These are phyloP conservation scores for Kodamaea anthophila DNA, from an alignment of 1,139 yeast species.

Conservation along the genomic window DNA sequence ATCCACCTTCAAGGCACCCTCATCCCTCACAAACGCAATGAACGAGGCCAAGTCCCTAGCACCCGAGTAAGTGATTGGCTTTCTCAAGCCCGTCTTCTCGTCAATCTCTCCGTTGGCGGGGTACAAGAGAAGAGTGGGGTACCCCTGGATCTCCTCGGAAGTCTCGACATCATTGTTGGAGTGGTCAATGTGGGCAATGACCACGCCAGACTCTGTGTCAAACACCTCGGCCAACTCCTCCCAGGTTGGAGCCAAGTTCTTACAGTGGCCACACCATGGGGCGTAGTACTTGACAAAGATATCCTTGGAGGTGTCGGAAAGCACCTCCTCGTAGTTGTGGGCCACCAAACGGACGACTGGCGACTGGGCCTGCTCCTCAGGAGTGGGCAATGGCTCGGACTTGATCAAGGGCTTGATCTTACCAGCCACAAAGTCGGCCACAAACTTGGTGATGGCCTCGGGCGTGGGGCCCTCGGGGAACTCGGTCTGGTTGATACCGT, in stretches of 20 bases:
- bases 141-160: constrained; percentile 63
- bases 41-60: constrained; percentile 72
- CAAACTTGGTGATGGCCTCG: constrained; percentile 49
- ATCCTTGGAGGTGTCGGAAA: constrained; percentile 69
- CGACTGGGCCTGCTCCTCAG: constrained; percentile 59
- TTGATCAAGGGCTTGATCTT: constrained; percentile 67
- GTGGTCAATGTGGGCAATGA: constrained; percentile 86
- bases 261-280: constrained; percentile 99
- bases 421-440: constrained; percentile 59
- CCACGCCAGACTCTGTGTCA: constrained; percentile 42
- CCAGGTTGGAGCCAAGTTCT: constrained; percentile 86
- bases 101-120: constrained; percentile 82
- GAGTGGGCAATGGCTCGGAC: constrained; percentile 77
- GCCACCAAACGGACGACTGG: constrained; percentile 80
- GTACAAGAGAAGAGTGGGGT: constrained; percentile 88
- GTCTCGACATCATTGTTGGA: constrained; percentile 83
- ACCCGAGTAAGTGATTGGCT: constrained; percentile 66
- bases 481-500: constrained; percentile 50
- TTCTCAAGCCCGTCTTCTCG: constrained; percentile 44
- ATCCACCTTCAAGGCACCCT: constrained; percentile 57
- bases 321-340: constrained; percentile 67
- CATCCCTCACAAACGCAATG: constrained; percentile 60
- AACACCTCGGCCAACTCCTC: constrained; percentile 77
- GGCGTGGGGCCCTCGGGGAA: constrained; percentile 38
- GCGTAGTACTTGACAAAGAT: constrained; percentile 93